Conservation (phyloP, 2,329 filamentous ascomycete species). For the Huntiella omanensis region DNA sequence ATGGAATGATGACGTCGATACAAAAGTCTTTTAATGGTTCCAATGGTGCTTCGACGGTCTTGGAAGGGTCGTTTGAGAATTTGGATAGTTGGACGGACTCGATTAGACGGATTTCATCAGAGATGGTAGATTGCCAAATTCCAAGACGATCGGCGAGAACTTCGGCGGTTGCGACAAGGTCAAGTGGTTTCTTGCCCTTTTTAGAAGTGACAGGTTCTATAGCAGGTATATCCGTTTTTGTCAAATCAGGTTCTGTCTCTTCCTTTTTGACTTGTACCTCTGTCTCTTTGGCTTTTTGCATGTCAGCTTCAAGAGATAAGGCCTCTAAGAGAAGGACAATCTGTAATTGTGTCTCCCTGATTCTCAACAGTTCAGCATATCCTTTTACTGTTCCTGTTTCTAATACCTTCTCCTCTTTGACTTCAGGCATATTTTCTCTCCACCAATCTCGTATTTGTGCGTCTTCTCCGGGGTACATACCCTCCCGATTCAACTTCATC, state of each 20-base stretch:
- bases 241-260: conserved; percentile 17
- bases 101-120: conserved; percentile 34
- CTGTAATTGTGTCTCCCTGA: conserved; percentile 62
- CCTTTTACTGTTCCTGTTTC: conserved; percentile 37
- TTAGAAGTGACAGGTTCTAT: conserved; percentile 19
- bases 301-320: conserved; percentile 42
- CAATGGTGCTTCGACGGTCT: conserved; percentile 23
- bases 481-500: conserved; percentile 47
- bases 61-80: conserved; percentile 19
- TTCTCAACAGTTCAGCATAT: conserved; percentile 46
- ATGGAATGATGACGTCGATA: conserved; percentile 61
- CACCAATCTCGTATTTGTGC: conserved; percentile 52
- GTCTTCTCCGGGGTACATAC: conserved; percentile 49
- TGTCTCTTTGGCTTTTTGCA: conserved; percentile 18
- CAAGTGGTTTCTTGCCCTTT: conserved; percentile 39
- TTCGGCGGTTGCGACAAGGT: conserved; percentile 48
- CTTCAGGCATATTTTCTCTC: conserved; percentile 34
- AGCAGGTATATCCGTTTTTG: conserved; percentile 14
- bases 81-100: conserved; percentile 27
- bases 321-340: conserved; percentile 65
- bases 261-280: conserved; percentile 23
- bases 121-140: conserved; percentile 64
- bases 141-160: conserved; percentile 59
- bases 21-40: conserved; percentile 62
- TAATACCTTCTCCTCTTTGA: conserved; percentile 23